Base-by-base conservation (phyloP, 192 early-diverging fungal species). In the Coemansia sp. region DNA sequence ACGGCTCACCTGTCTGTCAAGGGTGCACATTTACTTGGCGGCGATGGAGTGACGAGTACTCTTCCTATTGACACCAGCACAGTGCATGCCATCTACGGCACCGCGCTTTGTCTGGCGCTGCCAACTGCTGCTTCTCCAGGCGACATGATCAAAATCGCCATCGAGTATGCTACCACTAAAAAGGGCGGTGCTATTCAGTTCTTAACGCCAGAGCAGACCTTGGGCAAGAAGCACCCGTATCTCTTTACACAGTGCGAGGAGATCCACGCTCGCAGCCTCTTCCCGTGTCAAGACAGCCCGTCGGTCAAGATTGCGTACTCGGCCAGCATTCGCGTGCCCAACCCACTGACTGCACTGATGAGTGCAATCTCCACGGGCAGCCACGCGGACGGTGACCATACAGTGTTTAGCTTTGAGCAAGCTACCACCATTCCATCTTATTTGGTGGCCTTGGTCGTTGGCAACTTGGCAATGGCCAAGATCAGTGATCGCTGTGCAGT, bases 221-320 rank as follows among this genome's bases (percentile, higher is more conserved):
- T 93, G 32, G 98, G 98, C 44, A 94, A 94, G 79, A 84, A 88
- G 64, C 85, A 94, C 65, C 98, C 98, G 20, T 99, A 99, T 74
- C 79, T 99, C 45, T 99, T 99, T 76, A 94, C 94, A 41, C 97
- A 99, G 78, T 96, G 98, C 84, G 92, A 99, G 80, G 88, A 87
- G 24, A 98, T 99, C 68, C 95, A 98, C 64, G 98, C 95, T 10
- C 90, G 98, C 50, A 90, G 91, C 47, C 71, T 99, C 62, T 69
- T 92, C 12, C 98, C 98, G 24, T 94, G 94, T 74, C 93, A 94
- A 85, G 95, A 95, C 71, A 85, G 90, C 37, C 94, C 94, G 32
- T 83, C 86, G 5, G 85, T 94, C 73, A 99, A 99, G 88, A 74
- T 94, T 35, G 93, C 92, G 50, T 93, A 98, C 75, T 86, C 86